Evolutionary conservation across 176 grass and related monocot genomes (phyloP), one percentile per base, ranked within the genome.

Genomic region (Oryza nivara): DNA sequence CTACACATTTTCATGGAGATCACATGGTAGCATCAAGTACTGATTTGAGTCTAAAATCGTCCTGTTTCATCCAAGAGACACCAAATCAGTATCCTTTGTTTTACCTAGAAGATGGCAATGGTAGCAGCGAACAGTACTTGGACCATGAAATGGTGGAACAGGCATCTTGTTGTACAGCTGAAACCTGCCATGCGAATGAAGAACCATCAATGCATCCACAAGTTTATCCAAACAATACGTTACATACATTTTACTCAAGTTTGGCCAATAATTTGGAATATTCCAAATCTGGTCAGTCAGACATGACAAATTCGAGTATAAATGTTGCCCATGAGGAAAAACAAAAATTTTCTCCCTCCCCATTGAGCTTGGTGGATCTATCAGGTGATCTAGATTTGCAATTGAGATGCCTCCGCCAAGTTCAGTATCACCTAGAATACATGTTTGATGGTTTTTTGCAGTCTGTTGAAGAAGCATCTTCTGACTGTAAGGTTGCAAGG

Each of bases 341-440:
- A 43, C 23, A 76, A 9, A 15, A 72, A 67, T 19, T 51, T 73
- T 12, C 81, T 82, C 15, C 68, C 65, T 64, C 64, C 48, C 69
- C 49, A n/a, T 86, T 54, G 69, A 85, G 46, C 64, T 77, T 93
- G 67, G 52, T 80, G 0, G 85, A 93, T 88, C 83, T 98, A 36
- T 83, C 85, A 14, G 92, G 89, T 43, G 91, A 95, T 84, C 54
- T 98, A 75, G 89, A 90, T 77, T 86, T 64, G 17, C 90, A 95
- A 22, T 78, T 93, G 76, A 86, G 68, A 87, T 84, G 77, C 73
- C 85, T 98, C 68, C 89, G 89, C 45, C 85, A 86, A 45, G 75
- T 94, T 77, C 89, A 97, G 56, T 91, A 88, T 49, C 76, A 92
- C 61, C 68, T 92, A 20, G 89, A 90, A 38, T 91, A 88, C 79